A percentile compares a stretch with the other conserved stretches of the same genome.
phyloP scores from a whole-genome alignment of 148 eudicot species.

The Euryodendron excelsum region DNA sequence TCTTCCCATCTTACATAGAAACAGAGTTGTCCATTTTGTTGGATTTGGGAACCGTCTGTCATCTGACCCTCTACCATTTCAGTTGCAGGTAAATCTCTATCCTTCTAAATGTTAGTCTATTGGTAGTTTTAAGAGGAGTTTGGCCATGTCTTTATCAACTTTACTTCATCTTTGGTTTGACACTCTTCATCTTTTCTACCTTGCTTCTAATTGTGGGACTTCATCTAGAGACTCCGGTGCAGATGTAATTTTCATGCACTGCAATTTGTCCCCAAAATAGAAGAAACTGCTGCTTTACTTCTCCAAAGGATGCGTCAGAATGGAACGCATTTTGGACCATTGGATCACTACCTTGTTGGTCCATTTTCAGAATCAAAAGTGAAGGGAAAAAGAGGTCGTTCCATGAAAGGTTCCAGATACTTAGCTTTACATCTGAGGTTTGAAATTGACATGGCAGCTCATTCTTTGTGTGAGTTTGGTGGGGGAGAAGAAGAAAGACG shows the following conservation, averaged over 20 bases:
- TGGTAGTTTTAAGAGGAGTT: neutral
- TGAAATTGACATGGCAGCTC: slow-evolving; percentile 99
- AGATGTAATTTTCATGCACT: slow-evolving; percentile 95
- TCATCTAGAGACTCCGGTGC: slow-evolving; percentile 94
- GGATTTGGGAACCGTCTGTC: slow-evolving; percentile 95
- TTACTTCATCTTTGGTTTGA: slow-evolving; percentile 5
- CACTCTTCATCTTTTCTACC: slow-evolving; percentile 1
- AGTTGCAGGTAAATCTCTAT: slow-evolving; percentile 66
- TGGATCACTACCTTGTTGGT: slow-evolving; percentile 85
- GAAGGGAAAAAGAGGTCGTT: slow-evolving; percentile 31
- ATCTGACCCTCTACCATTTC: slow-evolving; percentile 83
- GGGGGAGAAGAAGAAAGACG: slow-evolving; percentile 88
- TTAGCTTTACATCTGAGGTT: slow-evolving; percentile 92
- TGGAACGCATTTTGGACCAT: slow-evolving; percentile 47
- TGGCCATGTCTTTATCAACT: slow-evolving; percentile 2
- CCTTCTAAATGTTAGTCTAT: slow-evolving; percentile 2
- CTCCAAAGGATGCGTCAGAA: slow-evolving; percentile 76
- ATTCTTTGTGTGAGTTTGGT: slow-evolving; percentile 93
- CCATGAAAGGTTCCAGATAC: slow-evolving; percentile 50
- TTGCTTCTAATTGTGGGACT: slow-evolving; percentile 51
- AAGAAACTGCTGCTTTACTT: slow-evolving; percentile 80
- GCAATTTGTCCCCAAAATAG: slow-evolving; percentile 88
- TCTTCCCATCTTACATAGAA: slow-evolving; percentile 72
- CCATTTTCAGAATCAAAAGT: slow-evolving; percentile 45
- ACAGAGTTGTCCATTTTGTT: slow-evolving; percentile 84